These are phyloP conservation scores for Lepiota brunneoincarnata DNA, from an alignment of 768 basidiomycete genomes.

Conservation along the genomic window DNA sequence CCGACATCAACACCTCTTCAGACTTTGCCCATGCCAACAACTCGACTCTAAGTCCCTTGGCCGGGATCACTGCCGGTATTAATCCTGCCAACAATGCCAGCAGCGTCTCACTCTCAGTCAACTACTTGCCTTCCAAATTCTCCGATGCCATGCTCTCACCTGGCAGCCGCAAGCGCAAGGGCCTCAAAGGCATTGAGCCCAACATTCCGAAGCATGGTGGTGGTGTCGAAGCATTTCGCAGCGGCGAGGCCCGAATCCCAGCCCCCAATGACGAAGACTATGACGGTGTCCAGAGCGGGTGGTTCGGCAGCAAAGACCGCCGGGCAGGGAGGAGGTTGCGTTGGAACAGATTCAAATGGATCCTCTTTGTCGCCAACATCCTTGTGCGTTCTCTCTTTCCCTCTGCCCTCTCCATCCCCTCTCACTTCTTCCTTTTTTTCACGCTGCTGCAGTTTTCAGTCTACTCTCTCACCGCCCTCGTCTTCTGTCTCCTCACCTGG, in stretches of 20 bases:
- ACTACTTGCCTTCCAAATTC: conserved; percentile 79
- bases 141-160: conserved; percentile 41
- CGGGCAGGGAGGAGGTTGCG: conserved; percentile 39
- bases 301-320: conserved; percentile 16
- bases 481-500: conserved; percentile 72
- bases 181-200: conserved; percentile 23
- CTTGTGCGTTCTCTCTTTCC: conserved; percentile 28
- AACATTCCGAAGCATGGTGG: conserved; percentile 61
- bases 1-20: conserved; percentile 26
- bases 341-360: conserved; percentile 89
- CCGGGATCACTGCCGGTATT: conserved; percentile 26
- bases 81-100: conserved; percentile 38
- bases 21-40: neutral
- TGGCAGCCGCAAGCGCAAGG: conserved; percentile 34
- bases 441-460: conserved; percentile 35
- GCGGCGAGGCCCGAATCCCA: conserved; percentile 49
- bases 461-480: conserved; percentile 59
- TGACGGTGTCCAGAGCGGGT: conserved; percentile 5
- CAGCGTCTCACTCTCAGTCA: conserved; percentile 61
- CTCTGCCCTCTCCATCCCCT: neutral
- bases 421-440: neutral
- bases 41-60: conserved; percentile 30
- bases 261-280: conserved; percentile 6
- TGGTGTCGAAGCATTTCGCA: conserved; percentile 62
- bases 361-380: conserved; percentile 63